These are phyloP conservation scores for Adansonia gregorii DNA, from an alignment of 441 rosid genomes.

Conservation along the genomic window DNA sequence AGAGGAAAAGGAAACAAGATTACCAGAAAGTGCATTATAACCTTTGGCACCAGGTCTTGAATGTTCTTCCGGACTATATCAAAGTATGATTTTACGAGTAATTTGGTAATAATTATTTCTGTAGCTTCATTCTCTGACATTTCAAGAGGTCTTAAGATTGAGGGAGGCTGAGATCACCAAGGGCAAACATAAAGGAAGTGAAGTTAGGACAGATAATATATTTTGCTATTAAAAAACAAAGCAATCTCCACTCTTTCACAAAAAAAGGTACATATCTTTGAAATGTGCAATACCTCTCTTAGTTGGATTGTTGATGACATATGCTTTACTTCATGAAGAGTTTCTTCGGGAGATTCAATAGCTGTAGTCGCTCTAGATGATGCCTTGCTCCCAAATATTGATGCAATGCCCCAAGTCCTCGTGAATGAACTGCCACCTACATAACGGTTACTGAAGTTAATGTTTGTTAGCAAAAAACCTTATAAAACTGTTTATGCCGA, in stretches of 20 bases:
- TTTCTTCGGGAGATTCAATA: slow-evolving; percentile 30
- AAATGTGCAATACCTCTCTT: slow-evolving; percentile 42
- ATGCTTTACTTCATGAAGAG: slow-evolving; percentile 33
- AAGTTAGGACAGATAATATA: slow-evolving; percentile 20
- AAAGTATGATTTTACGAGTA: slow-evolving; percentile 45
- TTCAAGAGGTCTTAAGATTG: slow-evolving; percentile 49
- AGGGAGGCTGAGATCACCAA: slow-evolving; percentile 46
- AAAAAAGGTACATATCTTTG: not conserved
- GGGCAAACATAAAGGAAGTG: slow-evolving; percentile 18
- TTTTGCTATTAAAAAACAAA: slow-evolving; percentile 8
- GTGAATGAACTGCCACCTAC: slow-evolving; percentile 35
- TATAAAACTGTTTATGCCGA: not conserved
- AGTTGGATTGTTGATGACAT: slow-evolving; percentile 42
- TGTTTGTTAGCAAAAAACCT: slow-evolving; percentile 12
- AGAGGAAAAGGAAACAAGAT: not conserved
- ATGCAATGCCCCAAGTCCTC: slow-evolving; percentile 47
- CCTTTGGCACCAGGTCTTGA: slow-evolving; percentile 49
- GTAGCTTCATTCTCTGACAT: slow-evolving; percentile 39
- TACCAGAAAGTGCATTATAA: slow-evolving; percentile 55
- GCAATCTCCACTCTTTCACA: not conserved
- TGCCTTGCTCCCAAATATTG: slow-evolving; percentile 48
- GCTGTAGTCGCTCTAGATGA: slow-evolving; percentile 37
- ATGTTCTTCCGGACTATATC: slow-evolving; percentile 46
- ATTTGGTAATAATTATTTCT: slow-evolving; percentile 40
- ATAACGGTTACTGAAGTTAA: slow-evolving; percentile 22